Evolutionary conservation across 331 rosid species (phyloP), one percentile per base, ranked within the genome.

Genomic region (Malus hybrid): DNA sequence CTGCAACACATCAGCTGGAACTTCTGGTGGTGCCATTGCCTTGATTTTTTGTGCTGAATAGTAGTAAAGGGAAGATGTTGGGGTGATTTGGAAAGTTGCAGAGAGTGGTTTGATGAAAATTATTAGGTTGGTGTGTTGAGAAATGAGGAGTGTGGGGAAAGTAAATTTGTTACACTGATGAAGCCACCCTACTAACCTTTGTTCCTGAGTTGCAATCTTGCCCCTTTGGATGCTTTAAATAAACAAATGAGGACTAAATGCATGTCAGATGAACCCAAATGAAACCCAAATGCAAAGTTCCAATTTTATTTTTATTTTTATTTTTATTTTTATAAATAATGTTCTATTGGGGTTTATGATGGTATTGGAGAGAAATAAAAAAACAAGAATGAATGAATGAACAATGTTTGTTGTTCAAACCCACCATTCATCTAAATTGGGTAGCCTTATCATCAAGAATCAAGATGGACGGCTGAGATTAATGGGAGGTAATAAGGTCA

Each of bases 181-280:
- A 77, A 80, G 84, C 77, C 63, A 78, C 61, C 71, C 9, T 62
- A 62, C 82, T 63, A 24, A 72, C 81, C 75, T 74, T 77, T 80
- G 77, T 67, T 68, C 76, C 74, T 78, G 69, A 36, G 74, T 72
- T n/a, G 13, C 54, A 60, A 59, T 74, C 76, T 73, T 39, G 12
- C 50, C 18, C 70, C 36, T 70, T 60, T 68, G 69, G 59, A 5
- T 60, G 55, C 31, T 71, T 81, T 84, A 84, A 65, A 82, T 79
- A 74, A 73, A 61, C 62, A 84, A 84, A 76, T 73, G 82, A 70
- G 33, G 56, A 67, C 28, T 56, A 70, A 72, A 86, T 72, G 71
- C 77, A 63, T 56, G 71, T 31, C 10, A 80, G 67, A 86, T 83
- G 79, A 71, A 67, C 33, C 71, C 77, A 86, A 84, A 84, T 84